Evolutionary conservation across 2,329 filamentous ascomycete species (phyloP).

Genomic region (Diaporthe sp.): DNA sequence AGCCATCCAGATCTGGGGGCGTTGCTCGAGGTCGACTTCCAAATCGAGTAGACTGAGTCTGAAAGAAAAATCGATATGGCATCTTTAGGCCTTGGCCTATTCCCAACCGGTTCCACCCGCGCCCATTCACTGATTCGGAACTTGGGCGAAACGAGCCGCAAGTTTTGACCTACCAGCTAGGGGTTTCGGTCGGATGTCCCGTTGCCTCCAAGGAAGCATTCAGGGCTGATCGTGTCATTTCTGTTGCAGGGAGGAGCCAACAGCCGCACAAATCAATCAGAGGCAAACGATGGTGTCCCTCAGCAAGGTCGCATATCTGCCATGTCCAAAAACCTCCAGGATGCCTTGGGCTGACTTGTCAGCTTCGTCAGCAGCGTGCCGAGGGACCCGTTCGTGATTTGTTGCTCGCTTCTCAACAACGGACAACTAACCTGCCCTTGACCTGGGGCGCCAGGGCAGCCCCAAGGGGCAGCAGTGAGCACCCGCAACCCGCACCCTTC

Average conservation of each 20-base stretch:
- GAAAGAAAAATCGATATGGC: conserved; percentile 1
- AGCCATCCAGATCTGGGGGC: conserved; percentile 32
- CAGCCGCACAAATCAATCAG: conserved; percentile 19
- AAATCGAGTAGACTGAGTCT: conserved; percentile 27
- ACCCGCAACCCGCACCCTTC: conserved; percentile 15
- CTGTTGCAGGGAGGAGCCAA: conserved; percentile 15
- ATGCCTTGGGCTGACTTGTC: conserved; percentile 24
- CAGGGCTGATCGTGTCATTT: conserved; percentile 18
- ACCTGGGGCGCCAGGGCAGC: conserved; percentile 17
- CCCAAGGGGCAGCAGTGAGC: conserved; percentile 20
- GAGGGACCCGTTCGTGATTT: conserved; percentile 18
- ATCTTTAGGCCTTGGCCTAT: conserved; percentile 9
- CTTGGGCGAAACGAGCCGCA: conserved; percentile 41
- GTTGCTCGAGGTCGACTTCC: conserved; percentile 35
- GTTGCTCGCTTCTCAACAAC: conserved; percentile 23
- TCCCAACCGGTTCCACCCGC: conserved; percentile 31
- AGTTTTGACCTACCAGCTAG: conserved; percentile 29
- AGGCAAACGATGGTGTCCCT: background rate
- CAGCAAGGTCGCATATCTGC: conserved; percentile 7
- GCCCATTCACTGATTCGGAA: conserved; percentile 35
- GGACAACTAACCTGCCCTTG: conserved; percentile 11
- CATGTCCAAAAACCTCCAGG: conserved; percentile 10
- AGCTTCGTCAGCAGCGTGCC: conserved; percentile 23
- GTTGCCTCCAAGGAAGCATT: background rate
- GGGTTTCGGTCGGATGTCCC: conserved; percentile 33